phyloP scores from a whole-genome alignment of 2,329 filamentous ascomycete genomes.

The Fusarium praegraminearum region DNA sequence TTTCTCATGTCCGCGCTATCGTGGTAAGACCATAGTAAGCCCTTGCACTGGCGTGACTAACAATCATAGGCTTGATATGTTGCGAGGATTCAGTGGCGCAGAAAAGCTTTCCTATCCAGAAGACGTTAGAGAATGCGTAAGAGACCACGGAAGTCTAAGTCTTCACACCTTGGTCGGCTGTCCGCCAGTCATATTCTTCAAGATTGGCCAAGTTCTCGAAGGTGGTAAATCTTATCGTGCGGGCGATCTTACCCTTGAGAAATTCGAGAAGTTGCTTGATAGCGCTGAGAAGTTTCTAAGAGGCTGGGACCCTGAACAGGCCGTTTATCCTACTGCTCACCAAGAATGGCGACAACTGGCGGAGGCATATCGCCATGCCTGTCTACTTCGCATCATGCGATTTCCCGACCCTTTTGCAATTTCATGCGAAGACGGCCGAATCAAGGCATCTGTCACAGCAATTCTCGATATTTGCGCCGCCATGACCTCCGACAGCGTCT shows the following conservation, averaged over 20 bases:
- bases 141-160: conserved; percentile 39
- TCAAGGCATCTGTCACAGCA: conserved; percentile 42
- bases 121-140: conserved; percentile 43
- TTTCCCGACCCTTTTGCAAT: conserved; percentile 46
- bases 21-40: conserved; percentile 45
- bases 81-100: conserved; percentile 49
- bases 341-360: conserved; percentile 47
- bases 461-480: conserved; percentile 45
- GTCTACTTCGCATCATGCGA: conserved; percentile 46
- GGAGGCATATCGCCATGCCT: conserved; percentile 49
- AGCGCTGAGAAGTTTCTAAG: conserved; percentile 46
- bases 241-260: neutral
- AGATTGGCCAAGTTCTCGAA: conserved; percentile 44
- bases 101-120: conserved; percentile 48
- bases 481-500: conserved; percentile 38
- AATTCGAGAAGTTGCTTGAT: conserved; percentile 34
- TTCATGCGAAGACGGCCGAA: conserved; percentile 38
- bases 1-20: conserved; percentile 46
- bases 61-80: conserved; percentile 44
- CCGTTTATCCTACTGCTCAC: conserved; percentile 45
- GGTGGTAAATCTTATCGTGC: conserved; percentile 37
- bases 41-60: no score
- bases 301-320: conserved; percentile 41
- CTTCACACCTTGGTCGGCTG: conserved; percentile 48
- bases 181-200: conserved; percentile 43